Evolutionary conservation across 2,329 filamentous ascomycete genomes (phyloP).

Genomic region (Cercospora sp.): DNA sequence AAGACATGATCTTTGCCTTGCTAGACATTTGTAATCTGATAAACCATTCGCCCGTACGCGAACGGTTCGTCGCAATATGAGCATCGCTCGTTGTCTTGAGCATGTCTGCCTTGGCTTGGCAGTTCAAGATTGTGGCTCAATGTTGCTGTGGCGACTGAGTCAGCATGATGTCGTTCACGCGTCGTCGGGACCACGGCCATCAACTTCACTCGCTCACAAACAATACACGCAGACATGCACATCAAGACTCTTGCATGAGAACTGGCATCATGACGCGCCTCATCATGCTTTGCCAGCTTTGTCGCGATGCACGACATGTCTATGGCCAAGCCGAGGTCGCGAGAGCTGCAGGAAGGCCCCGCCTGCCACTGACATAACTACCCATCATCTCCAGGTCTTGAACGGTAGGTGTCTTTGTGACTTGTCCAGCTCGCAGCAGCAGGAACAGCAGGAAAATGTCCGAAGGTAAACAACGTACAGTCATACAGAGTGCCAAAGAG

Average conservation of each 20-base stretch:
- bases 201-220: background rate
- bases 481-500: slow-evolving; percentile 27
- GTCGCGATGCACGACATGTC: background rate
- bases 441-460: slow-evolving; percentile 15
- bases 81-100: slow-evolving; percentile 9
- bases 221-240: background rate
- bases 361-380: background rate
- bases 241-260: background rate
- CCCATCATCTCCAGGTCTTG: background rate
- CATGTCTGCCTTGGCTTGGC: slow-evolving; percentile 1
- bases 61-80: background rate
- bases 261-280: background rate
- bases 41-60: background rate
- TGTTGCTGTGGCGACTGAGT: background rate
- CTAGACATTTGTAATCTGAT: no score
- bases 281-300: background rate
- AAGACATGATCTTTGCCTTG: background rate
- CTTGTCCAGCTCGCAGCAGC: background rate
- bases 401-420: background rate
- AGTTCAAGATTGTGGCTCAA: background rate
- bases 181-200: background rate
- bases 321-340: slow-evolving; percentile 2
- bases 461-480: slow-evolving; percentile 24
- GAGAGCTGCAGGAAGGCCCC: background rate
- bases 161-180: slow-evolving; percentile 4